Base-by-base conservation (phyloP, 2,329 filamentous ascomycete species). In the Colletotrichum sp. region DNA sequence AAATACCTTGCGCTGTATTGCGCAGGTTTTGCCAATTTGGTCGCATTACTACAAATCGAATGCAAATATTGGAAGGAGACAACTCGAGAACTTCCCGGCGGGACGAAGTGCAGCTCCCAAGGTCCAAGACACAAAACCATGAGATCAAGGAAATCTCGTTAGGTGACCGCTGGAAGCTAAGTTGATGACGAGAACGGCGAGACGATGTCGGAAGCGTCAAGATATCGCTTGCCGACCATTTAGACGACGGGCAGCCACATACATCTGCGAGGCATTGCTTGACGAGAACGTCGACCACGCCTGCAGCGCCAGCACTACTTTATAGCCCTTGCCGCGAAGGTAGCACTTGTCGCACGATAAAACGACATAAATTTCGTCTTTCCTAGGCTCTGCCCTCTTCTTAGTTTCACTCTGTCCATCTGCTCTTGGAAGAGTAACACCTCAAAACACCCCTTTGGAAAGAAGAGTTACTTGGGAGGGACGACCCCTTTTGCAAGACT, bases 401-500 rank as follows among this genome's bases (percentile, higher is more conserved):
- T 34, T 10, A 0, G 57, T 2, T 2, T 3, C 24, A n/a, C 16
- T 62, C 18, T 32, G 28, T 6, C 57, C 57, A 30, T 34, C 57
- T 7, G 57, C 28, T 7, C 57, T 62, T n/a, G 57, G 7, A 18
- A 62, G 57, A 32, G 57, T 13, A 26, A n/a, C 57, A n/a, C 57
- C 24, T 30, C 9, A 28, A 5, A 62, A n/a, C 13, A 18, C 28
- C 24, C 9, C 18, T 4, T 28, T 18, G 10, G 26, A 32, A n/a
- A 62, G 10, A 1, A 8, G 57, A 60, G 18, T 4, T 32, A 60
- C 12, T 18, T 28, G 16, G 16, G 15, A 24, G 9, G 30, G 24
- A 15, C 8, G 30, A 18, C 28, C n/a, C 2, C 71, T 32, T 13
- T 26, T 59, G 8, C 18, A 78, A 28, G 78, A 80, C 64, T 79